These are phyloP conservation scores for Pseudomicrostroma phylloplanum DNA, from an alignment of 1,284 basidiomycete genomes.

Conservation along the genomic window DNA sequence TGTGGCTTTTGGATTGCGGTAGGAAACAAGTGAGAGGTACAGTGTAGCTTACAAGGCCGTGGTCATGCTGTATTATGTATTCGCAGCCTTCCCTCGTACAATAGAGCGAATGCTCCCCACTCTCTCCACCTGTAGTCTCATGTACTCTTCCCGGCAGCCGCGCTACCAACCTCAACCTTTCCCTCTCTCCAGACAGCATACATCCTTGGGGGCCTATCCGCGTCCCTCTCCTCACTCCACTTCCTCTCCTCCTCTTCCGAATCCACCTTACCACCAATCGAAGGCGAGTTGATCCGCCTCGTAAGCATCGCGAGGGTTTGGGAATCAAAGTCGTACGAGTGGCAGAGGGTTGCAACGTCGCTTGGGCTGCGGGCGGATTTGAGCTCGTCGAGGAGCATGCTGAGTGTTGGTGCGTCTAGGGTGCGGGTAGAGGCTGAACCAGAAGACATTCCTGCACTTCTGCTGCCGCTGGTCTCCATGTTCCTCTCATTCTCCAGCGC, in stretches of 20 bases:
- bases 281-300: not conserved
- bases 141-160: not conserved
- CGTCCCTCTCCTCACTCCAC: not conserved
- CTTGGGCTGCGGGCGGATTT: not conserved
- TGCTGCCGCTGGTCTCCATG: not conserved
- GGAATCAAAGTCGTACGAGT: not conserved
- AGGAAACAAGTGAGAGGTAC: too few species aligned
- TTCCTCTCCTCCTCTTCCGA: not conserved
- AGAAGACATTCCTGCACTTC: not conserved
- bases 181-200: slow-evolving; percentile 1
- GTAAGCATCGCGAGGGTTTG: not conserved
- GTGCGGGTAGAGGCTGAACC: not conserved
- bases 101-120: too few species aligned
- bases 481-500: not conserved
- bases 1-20: too few species aligned
- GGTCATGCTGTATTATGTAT: too few species aligned
- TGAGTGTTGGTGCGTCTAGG: not conserved
- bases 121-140: too few species aligned
- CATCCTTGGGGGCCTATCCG: not conserved
- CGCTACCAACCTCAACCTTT: not conserved
- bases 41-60: too few species aligned
- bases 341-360: not conserved
- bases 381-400: not conserved
- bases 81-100: too few species aligned
- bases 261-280: not conserved